phyloP scores from a whole-genome alignment of 805 yeast species.

The Saturnispora besseyi region DNA sequence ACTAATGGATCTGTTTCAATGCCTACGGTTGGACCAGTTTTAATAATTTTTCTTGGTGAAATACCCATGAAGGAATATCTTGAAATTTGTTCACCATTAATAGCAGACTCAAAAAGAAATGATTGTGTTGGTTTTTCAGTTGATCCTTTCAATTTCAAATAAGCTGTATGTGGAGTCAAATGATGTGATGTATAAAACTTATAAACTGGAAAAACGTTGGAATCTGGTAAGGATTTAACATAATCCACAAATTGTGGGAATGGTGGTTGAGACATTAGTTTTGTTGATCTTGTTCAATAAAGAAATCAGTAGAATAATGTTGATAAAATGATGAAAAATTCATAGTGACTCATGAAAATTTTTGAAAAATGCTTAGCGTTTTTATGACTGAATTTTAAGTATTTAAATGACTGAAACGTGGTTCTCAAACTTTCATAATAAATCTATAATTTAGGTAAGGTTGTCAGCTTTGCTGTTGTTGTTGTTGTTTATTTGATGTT shows the following conservation, averaged over 20 bases:
- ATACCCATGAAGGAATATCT: constrained; percentile 88
- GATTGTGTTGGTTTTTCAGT: constrained; percentile 48
- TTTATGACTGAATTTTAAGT: background rate
- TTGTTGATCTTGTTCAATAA: background rate
- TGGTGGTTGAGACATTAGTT: constrained; percentile 35
- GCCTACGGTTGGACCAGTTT: constrained; percentile 64
- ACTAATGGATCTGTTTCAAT: constrained; percentile 72
- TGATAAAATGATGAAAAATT: too few relatives aligned
- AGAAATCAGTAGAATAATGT: background rate
- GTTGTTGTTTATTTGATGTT: too few relatives aligned
- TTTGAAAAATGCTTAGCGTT: background rate
- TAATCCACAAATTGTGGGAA: constrained; percentile 36
- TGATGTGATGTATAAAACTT: constrained; percentile 66
- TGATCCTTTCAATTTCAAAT: constrained; percentile 70
- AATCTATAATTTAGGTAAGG: too few relatives aligned
- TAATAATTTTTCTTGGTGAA: constrained; percentile 71
- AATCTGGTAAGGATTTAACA: constrained; percentile 29
- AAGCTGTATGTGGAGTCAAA: constrained; percentile 84
- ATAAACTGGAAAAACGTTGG: constrained; percentile 74
- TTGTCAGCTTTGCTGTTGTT: too few relatives aligned
- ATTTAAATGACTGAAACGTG: too few relatives aligned
- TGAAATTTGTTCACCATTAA: constrained; percentile 80
- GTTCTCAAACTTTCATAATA: too few relatives aligned
- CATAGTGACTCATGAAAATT: constrained; percentile 4
- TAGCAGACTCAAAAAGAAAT: constrained; percentile 82